A percentile compares a stretch with the other conserved stretches of the same genome.
These are phyloP conservation scores for Nicotiana attenuata DNA, from an alignment of 257 asterid species.

Conservation along the genomic window DNA sequence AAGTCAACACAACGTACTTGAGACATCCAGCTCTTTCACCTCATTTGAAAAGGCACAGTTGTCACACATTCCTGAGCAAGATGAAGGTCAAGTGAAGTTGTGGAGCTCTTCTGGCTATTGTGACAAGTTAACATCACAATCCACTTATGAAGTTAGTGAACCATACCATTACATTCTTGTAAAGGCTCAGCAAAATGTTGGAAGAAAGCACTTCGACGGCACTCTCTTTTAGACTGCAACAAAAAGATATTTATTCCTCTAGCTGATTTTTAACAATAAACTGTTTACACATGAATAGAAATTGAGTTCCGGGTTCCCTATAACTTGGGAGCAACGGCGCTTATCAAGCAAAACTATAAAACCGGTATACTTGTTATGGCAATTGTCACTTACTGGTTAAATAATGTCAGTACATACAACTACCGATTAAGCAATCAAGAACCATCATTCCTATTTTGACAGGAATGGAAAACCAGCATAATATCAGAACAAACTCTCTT, in stretches of 20 bases:
- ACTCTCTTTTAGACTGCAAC: slow-evolving; percentile 70
- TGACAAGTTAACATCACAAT: slow-evolving; percentile 16
- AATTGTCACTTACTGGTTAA: neutral
- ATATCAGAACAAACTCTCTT: neutral
- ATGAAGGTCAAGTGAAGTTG: slow-evolving; percentile 10
- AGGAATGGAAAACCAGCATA: neutral
- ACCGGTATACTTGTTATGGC: neutral
- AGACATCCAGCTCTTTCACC: slow-evolving; percentile 72
- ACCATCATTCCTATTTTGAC: neutral
- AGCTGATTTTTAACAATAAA: neutral
- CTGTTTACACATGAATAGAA: neutral
- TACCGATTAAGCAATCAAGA: neutral
- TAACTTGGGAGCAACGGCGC: neutral
- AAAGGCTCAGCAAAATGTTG: slow-evolving; percentile 88
- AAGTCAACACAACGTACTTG: slow-evolving; percentile 42
- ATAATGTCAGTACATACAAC: neutral
- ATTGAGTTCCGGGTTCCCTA: neutral
- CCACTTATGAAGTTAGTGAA: slow-evolving; percentile 14
- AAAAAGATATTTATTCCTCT: neutral
- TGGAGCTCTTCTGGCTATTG: neutral
- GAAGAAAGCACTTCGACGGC: slow-evolving; percentile 92
- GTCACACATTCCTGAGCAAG: slow-evolving; percentile 89
- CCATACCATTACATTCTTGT: slow-evolving; percentile 82
- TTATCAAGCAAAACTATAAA: neutral
- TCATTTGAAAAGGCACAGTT: slow-evolving; percentile 71